Evolutionary conservation across 257 asterid species (phyloP), one percentile per base, ranked within the genome.

Genomic region (Fraxinus cuspidata): DNA sequence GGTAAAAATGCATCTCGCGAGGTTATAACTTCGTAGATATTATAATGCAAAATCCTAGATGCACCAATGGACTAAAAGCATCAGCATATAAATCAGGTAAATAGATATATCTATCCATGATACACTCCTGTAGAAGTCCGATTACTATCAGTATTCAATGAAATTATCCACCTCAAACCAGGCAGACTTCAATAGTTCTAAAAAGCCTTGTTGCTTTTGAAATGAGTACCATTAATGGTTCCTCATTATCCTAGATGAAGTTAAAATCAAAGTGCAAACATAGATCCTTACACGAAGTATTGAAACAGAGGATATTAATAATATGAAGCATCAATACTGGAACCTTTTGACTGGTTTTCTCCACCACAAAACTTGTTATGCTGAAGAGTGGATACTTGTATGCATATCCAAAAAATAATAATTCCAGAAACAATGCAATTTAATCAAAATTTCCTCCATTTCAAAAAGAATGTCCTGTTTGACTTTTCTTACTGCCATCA

Each of bases 361-460:
- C 77, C 72, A 44, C 28, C 65, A 71, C 51, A 8, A n/a, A 34
- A 76, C 32, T 27, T 51, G 68, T 40, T 76, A 76, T 18, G 42
- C n/a, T 53, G 16, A 23, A 44, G 38, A 66, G 51, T 29, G 47
- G 49, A 68, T 77, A 34, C 42, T 3, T 18, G 21, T 12, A 34
- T 25, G n/a, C 38, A 27, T 25, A 51, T 70, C 77, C 77, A 27
- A 71, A 78, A 19, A 71, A 76, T 31, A 47, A 72, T 12, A 49
- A 53, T 21, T 27, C 18, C 12, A 81, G 37, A 34, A 80, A 32
- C 4, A 51, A 35, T 19, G 38, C 32, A 44, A 23, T 58, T 71
- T 12, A 32, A 56, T 72, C 53, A 12, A 70, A 76, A 64, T 60
- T 72, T 51, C 65, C 69, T 35, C 71, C 76, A 68, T 19, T 42